Base-by-base conservation (phyloP, 305 asterid genomes). In the Solanum hybrid region DNA sequence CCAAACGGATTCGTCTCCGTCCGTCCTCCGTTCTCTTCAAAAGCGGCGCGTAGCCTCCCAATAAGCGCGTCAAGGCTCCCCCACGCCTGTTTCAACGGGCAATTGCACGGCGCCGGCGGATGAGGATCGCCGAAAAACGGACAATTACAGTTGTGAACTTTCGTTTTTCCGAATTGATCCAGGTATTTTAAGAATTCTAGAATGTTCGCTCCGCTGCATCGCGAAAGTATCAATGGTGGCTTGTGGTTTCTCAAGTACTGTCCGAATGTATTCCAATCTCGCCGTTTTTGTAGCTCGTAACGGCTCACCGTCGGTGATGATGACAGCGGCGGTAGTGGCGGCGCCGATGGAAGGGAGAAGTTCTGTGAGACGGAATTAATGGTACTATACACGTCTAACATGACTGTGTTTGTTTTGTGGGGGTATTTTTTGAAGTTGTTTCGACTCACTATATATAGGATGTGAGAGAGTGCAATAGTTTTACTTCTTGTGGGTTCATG, bases 181-280 rank as follows among this genome's bases (percentile, higher is more conserved):
- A 96, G 94, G 90, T 95, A 95, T 40, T 95, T 86, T 34, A 96
- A 91, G 91, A 96, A 96, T 17, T 95, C 98, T 0, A 96, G 82
- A 38, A 96, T 98, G 88, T 96, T 96, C 75, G 89, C 90, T 86
- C 91, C 93, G 90, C 90, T 94, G 91, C 98, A 94, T 90, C 94
- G 95, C 1, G 94, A n/a, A 2, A 95, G 86, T 2, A 90, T 90
- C 32, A 96, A 91, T 19, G 95, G 94, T 1, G 98, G 98, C 77
- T 95, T 94, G 77, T 94, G 97, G 90, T 94, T 95, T 86, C 93
- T 90, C 7, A 96, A 89, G 88, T 95, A 96, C 86, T 95, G 98
- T 7, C 97, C 97, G 89, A 95, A 96, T 27, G 98, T 95, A 91
- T 95, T 96, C 99, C 99, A 96, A 82, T 96, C 99, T 10, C 98